phyloP scores from a whole-genome alignment of 129 eudicot species.

The Helianthus tuberosus region DNA sequence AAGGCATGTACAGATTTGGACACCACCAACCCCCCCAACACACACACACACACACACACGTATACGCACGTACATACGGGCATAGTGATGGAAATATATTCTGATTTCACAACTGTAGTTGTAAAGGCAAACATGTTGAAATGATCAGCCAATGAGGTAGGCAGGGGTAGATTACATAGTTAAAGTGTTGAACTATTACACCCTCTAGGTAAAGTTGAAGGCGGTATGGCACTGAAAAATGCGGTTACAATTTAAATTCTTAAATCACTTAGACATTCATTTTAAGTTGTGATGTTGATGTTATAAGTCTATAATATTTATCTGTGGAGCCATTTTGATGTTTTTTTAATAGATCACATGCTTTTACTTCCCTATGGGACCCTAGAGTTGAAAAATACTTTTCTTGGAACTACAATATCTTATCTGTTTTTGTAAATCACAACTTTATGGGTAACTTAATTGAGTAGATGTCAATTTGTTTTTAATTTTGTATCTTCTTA shows the following conservation, averaged over 20 bases:
- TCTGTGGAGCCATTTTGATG: neutral
- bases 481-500: neutral
- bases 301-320: neutral
- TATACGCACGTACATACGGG: neutral
- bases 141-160: neutral
- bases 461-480: neutral
- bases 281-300: constrained; percentile 7
- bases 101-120: neutral
- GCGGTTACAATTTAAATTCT: constrained; percentile 1
- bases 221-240: neutral
- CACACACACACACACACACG: neutral
- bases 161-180: neutral
- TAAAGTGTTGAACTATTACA: too few relatives aligned
- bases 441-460: neutral
- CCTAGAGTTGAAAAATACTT: constrained; percentile 6
- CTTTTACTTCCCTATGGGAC: neutral
- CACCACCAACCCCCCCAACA: too few relatives aligned
- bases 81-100: neutral
- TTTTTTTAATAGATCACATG: neutral
- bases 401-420: neutral
- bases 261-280: neutral
- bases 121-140: neutral
- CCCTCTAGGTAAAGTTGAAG: neutral
- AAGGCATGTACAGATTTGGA: too few relatives aligned
- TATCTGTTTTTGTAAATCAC: neutral